Evolutionary conservation across 106 monocot genomes (phyloP).

Genomic region (Apostasia shenzhenica): DNA sequence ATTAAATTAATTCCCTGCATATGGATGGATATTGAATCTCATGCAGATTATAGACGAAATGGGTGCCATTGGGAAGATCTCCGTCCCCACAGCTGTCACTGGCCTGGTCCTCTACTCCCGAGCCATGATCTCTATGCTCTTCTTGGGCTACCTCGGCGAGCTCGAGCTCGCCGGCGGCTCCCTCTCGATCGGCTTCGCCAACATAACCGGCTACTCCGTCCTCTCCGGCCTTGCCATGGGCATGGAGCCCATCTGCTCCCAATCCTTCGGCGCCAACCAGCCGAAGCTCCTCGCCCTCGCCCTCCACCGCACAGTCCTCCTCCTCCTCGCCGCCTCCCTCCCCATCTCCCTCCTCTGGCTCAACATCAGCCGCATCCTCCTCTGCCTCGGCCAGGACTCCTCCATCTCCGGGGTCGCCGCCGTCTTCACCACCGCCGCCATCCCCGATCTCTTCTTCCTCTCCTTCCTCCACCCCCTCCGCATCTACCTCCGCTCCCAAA

Average conservation of each 20-base stretch:
- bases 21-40: background rate
- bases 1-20: background rate
- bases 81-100: slow-evolving; percentile 64
- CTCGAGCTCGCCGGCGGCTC: slow-evolving; percentile 80
- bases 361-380: slow-evolving; percentile 46
- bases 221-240: slow-evolving; percentile 58
- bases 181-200: slow-evolving; percentile 56
- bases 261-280: slow-evolving; percentile 75
- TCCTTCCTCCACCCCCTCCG: slow-evolving; percentile 71
- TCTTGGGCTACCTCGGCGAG: slow-evolving; percentile 76
- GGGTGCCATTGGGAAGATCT: slow-evolving; percentile 55
- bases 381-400: slow-evolving; percentile 45
- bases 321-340: slow-evolving; percentile 55
- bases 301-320: slow-evolving; percentile 73
- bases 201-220: no score
- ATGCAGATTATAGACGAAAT: slow-evolving; percentile 56
- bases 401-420: slow-evolving; percentile 41
- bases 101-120: slow-evolving; percentile 82
- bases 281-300: slow-evolving; percentile 62
- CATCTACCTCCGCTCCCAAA: slow-evolving; percentile 64
- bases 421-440: slow-evolving; percentile 40
- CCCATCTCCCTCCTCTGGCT: slow-evolving; percentile 80
- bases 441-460: slow-evolving; percentile 71
- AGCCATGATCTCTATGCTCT: slow-evolving; percentile 84
- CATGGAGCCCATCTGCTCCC: slow-evolving; percentile 94